Evolutionary conservation across 208 protist genomes (phyloP).

Genomic region (Crithidia acanthocephali): DNA sequence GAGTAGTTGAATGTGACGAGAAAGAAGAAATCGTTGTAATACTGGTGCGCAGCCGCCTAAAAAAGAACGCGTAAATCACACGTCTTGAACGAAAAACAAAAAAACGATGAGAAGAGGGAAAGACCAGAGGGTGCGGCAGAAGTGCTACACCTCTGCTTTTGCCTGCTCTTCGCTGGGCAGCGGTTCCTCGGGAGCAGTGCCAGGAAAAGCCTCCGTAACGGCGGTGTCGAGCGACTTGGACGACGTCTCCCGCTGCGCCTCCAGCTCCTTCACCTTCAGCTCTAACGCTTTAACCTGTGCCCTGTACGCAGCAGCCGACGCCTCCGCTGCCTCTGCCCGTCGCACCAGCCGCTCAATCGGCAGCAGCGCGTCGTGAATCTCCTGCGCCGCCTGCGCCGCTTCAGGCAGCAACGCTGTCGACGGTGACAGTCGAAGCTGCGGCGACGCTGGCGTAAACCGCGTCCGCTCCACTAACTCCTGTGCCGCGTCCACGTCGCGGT

Average conservation of each 20-base stretch:
- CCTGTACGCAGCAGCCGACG: constrained; percentile 12
- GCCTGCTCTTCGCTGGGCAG: neutral
- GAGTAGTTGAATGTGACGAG: neutral
- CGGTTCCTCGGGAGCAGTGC: neutral
- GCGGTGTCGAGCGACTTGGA: constrained; percentile 1
- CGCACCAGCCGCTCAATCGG: constrained; percentile 20
- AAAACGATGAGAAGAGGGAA: neutral
- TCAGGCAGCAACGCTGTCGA: neutral
- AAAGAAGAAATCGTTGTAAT: neutral
- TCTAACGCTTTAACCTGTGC: constrained; percentile 21
- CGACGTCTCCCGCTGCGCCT: neutral
- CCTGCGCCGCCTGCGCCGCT: constrained; percentile 13
- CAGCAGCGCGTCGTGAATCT: constrained; percentile 19
- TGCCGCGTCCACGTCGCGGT: constrained; percentile 33
- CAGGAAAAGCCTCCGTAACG: neutral
- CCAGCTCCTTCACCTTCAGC: constrained; percentile 10
- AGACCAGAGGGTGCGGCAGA: neutral
- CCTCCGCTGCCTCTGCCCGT: constrained; percentile 17
- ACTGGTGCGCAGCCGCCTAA: too few relatives aligned
- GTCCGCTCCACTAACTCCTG: constrained; percentile 34
- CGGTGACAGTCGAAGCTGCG: neutral
- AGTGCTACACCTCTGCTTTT: neutral
- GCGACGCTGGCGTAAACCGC: neutral
- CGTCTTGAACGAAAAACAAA: too few relatives aligned
- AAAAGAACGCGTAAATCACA: too few relatives aligned